Conservation (phyloP, 1,284 basidiomycete species). For the Heimioporus retisporus region DNA sequence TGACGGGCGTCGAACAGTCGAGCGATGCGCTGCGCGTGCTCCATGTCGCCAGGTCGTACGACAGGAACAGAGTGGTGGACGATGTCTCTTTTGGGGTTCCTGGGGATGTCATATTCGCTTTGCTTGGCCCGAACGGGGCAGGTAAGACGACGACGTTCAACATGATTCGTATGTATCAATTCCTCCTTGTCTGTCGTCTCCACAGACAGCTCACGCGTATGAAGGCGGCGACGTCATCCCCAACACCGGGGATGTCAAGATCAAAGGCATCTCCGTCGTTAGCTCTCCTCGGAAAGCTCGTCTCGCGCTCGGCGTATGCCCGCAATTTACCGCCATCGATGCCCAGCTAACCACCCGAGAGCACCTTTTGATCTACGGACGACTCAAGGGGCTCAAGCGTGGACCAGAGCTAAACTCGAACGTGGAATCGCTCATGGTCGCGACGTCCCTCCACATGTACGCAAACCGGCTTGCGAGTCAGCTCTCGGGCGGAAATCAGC, state of each 20-base stretch:
- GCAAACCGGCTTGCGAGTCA: slow-evolving; percentile 78
- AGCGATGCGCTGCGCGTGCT: slow-evolving; percentile 71
- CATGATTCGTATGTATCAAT: slow-evolving; percentile 67
- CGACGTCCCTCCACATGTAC: slow-evolving; percentile 70
- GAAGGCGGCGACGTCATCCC: slow-evolving; percentile 71
- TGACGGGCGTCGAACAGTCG: slow-evolving; percentile 57
- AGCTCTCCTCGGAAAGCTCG: slow-evolving; percentile 69
- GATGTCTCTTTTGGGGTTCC: slow-evolving; percentile 79
- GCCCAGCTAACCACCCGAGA: slow-evolving; percentile 81
- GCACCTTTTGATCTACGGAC: slow-evolving; percentile 75
- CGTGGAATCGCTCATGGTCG: slow-evolving; percentile 67
- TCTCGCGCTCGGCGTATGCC: slow-evolving; percentile 80
- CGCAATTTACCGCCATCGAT: slow-evolving; percentile 88
- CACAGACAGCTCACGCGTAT: slow-evolving; percentile 4
- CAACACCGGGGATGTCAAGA: slow-evolving; percentile 72
- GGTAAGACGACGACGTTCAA: slow-evolving; percentile 86
- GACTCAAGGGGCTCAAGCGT: slow-evolving; percentile 71
- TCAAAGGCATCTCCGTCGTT: slow-evolving; percentile 73
- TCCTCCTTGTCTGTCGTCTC: neutral
- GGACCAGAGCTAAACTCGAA: slow-evolving; percentile 62
- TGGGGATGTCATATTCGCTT: slow-evolving; percentile 72
- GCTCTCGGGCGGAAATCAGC: slow-evolving; percentile 84
- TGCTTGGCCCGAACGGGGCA: slow-evolving; percentile 88
- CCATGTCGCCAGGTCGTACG: slow-evolving; percentile 73
- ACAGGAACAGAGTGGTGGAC: slow-evolving; percentile 71